These are phyloP conservation scores for Peziza echinospora DNA, from an alignment of 495 filamentous ascomycete genomes.

Conservation along the genomic window DNA sequence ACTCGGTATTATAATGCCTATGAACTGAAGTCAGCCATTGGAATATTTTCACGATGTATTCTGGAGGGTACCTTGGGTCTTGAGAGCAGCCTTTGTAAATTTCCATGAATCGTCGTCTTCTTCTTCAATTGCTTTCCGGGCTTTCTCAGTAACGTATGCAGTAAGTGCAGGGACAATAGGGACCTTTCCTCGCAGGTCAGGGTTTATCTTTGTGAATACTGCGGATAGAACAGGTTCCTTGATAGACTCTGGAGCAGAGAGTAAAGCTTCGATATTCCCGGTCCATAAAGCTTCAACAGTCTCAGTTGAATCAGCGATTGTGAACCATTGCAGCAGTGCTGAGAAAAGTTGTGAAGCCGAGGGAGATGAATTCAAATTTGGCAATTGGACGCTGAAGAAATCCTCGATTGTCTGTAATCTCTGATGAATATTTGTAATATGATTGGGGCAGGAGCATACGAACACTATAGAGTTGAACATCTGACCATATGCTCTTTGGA, in stretches of 20 bases:
- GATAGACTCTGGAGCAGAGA: constrained; percentile 1
- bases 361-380: background rate
- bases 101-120: constrained; percentile 11
- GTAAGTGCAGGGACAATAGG: constrained; percentile 7
- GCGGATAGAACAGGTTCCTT: constrained; percentile 10
- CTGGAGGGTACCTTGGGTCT: background rate
- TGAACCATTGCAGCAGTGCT: background rate
- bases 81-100: constrained; percentile 26
- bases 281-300: background rate
- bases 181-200: constrained; percentile 5
- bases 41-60: too few relatives aligned
- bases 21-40: too few relatives aligned
- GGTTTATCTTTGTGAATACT: constrained; percentile 3
- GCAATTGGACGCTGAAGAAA: background rate
- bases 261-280: background rate
- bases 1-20: background rate
- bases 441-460: too few relatives aligned
- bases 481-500: background rate
- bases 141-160: constrained; percentile 10
- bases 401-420: background rate
- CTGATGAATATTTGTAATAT: too few relatives aligned
- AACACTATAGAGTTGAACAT: background rate
- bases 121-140: constrained; percentile 11
- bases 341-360: background rate
- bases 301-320: background rate